Percentiles rank a stretch among this genome's conserved stretches.
Conservation (phyloP, 176 grass and related monocot species). For the Miscanthus lutarioriparius region DNA sequence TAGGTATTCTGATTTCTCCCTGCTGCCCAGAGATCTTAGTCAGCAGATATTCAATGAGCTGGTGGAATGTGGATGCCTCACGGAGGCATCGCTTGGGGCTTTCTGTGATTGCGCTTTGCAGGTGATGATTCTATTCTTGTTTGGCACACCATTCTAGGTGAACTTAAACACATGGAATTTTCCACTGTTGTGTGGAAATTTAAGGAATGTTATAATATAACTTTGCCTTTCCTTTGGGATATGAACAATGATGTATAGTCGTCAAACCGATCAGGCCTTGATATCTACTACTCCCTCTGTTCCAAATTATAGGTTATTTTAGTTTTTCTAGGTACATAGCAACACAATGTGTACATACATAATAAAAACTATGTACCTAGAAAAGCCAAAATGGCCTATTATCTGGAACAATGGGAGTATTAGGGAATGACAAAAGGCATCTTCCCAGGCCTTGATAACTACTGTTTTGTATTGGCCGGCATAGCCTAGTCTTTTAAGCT, state of each 20-base stretch:
- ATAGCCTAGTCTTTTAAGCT: not conserved
- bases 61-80: constrained; percentile 63
- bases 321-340: not conserved
- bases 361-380: not conserved
- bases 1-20: constrained; percentile 70
- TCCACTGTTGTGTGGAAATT: not conserved
- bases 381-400: not conserved
- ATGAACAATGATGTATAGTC: constrained; percentile 3
- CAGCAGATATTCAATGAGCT: constrained; percentile 94
- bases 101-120: constrained; percentile 90
- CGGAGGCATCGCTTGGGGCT: constrained; percentile 56
- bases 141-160: constrained; percentile 1
- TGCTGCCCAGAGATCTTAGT: constrained; percentile 94
- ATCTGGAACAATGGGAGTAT: not conserved
- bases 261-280: not conserved
- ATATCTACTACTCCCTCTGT: not conserved
- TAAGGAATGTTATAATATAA: not conserved
- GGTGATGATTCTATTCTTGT: constrained; percentile 50
- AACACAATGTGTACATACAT: not conserved
- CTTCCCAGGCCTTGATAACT: no score
- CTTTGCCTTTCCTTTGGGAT: not conserved
- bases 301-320: not conserved
- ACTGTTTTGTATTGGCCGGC: not conserved
- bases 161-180: not conserved
- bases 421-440: no score